Base-by-base conservation (phyloP, 352 stramenopile genomes). In the Phytophthora hybrid region DNA sequence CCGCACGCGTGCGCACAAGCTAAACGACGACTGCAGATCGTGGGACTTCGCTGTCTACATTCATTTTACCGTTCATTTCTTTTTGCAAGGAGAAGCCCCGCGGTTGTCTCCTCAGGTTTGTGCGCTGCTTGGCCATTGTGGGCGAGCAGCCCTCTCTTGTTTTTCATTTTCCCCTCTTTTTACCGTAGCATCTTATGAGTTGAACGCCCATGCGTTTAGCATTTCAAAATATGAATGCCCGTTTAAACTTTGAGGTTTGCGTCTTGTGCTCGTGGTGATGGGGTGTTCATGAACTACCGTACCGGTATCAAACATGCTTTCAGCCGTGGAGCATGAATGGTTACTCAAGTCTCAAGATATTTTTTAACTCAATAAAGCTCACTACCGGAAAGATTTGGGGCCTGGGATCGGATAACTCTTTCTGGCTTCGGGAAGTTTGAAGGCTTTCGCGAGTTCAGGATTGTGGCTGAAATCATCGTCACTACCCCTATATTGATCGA, bases 1-100 rank as follows among this genome's bases (percentile, higher is more conserved):
- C 78, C 1, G 87, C 84, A 8, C 80, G 80, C 23, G 59, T 89
- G 16, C 82, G 76, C 60, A 85, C 83, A 59, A 80, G 71, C 59
- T 89, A 82, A 77, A 32, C n/a, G 44, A 23, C 7, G 18, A 9
- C 41, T 49, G 41, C 41, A 49, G 18, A 9, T 8, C 7, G 16
- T 49, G 4, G 41, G 14, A 13, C n/a, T 26, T 14, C 46, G 26
- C 47, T 51, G 29, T 59, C 47, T 41, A 21, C 16, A 32, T 29
- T 67, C 29, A 31, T 31, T 7, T 7, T 31, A 31, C 29, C 29
- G 29, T 63, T 58, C 44, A 39, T 63, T 51, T 58, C 37, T 66
- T 64, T 71, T 75, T 68, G 51, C 51, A 46, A 29, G 63, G 59
- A 68, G 55, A 31, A 37, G 44, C 54, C 44, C 54, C 21, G 29